Conservation (phyloP, 768 basidiomycete species). For the Tulasnella sp. region DNA sequence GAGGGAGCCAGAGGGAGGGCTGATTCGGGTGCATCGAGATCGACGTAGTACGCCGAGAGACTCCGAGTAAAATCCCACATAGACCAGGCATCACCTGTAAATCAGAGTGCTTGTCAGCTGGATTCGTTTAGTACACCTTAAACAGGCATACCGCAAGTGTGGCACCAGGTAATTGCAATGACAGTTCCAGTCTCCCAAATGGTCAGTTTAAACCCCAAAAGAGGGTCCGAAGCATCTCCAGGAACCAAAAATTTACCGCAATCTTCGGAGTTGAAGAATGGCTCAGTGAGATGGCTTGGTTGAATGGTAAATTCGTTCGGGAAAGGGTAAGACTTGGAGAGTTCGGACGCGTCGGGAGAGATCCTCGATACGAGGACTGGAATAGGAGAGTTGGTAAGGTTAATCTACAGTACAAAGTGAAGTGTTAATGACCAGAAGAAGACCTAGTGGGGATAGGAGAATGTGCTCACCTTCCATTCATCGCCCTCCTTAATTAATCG, state of each 20-base stretch:
- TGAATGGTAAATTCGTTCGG: not conserved
- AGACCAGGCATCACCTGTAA: constrained; percentile 5
- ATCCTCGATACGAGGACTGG: constrained; percentile 6
- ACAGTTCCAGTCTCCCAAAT: not conserved
- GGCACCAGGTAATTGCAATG: constrained; percentile 4
- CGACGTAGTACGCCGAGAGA: constrained; percentile 3
- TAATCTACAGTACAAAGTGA: not conserved
- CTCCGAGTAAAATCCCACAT: constrained; percentile 1
- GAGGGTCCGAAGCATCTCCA: constrained; percentile 9
- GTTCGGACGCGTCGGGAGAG: not conserved
- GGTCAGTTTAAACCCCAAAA: constrained; percentile 16
- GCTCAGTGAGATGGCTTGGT: not conserved
- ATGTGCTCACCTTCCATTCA: not conserved
- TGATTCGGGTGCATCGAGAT: constrained; percentile 5
- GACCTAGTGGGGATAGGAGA: no score
- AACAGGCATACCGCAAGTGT: constrained; percentile 3
- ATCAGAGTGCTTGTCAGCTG: not conserved
- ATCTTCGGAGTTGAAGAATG: constrained; percentile 1
- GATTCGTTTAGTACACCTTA: not conserved
- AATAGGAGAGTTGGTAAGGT: constrained; percentile 7
- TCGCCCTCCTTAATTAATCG: constrained; percentile 4
- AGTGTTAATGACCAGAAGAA: not conserved
- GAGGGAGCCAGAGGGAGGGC: constrained; percentile 10
- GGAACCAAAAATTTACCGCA: not conserved
- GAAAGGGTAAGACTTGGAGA: not conserved